Evolutionary conservation across 352 stramenopile genomes (phyloP).

Genomic region (Blastocystis sp.): DNA sequence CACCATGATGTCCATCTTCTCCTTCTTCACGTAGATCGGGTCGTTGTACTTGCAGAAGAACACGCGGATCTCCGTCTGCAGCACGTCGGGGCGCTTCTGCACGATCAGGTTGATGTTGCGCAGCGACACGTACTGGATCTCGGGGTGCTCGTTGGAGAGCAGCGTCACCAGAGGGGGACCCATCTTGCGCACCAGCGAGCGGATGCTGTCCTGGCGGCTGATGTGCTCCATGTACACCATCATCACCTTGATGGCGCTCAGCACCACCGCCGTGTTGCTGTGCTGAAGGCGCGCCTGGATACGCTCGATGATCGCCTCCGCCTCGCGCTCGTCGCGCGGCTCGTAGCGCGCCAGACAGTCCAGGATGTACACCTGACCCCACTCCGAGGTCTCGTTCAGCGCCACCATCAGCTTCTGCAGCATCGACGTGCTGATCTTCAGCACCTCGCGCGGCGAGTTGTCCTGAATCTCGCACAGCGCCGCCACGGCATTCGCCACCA

Average conservation of each 20-base stretch:
- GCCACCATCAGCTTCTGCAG: conserved; percentile 95
- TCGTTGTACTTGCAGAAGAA: conserved; percentile 68
- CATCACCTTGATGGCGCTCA: conserved; percentile 93
- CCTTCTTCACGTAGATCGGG: conserved; percentile 90
- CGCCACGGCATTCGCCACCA: conserved; percentile 95
- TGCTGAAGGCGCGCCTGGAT: conserved; percentile 94
- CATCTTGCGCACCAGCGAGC: conserved; percentile 88
- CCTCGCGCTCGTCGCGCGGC: conserved; percentile 88
- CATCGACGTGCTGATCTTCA: conserved; percentile 91
- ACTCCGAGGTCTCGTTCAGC: conserved; percentile 98
- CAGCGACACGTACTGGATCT: conserved; percentile 98
- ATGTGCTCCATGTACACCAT: conserved; percentile 87
- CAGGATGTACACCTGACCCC: conserved; percentile 96
- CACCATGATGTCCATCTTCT: conserved; percentile 99
- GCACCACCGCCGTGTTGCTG: conserved; percentile 95
- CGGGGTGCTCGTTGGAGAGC: conserved; percentile 88
- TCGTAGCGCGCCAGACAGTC: conserved; percentile 88
- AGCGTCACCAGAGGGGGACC: conserved; percentile 95
- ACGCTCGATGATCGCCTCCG: conserved; percentile 96
- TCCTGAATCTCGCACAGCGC: conserved; percentile 94
- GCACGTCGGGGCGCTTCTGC: conserved; percentile 90
- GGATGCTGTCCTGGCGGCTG: conserved; percentile 86
- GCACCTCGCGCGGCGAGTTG: conserved; percentile 86
- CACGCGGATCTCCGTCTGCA: conserved; percentile 85
- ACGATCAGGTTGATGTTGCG: conserved; percentile 99